These are phyloP conservation scores for Paraleonurus japonicus DNA, from an alignment of 257 asterid genomes.

Conservation along the genomic window DNA sequence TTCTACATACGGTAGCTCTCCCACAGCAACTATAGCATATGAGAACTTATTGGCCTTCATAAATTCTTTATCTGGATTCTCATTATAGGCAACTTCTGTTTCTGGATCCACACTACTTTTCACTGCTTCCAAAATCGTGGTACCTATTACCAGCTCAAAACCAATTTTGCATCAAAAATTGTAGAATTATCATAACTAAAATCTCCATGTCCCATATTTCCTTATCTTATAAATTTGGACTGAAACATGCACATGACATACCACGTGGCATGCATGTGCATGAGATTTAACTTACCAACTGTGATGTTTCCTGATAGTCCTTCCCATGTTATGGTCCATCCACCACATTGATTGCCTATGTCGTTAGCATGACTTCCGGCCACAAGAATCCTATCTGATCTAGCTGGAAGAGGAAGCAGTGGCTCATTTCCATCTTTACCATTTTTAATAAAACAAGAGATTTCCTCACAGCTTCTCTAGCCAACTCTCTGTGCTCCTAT, in stretches of 20 bases:
- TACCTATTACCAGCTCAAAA: slow-evolving; percentile 34
- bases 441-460: slow-evolving; percentile 70
- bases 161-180: background rate
- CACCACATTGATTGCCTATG: slow-evolving; percentile 67
- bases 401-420: slow-evolving; percentile 52
- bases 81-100: slow-evolving; percentile 43
- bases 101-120: slow-evolving; percentile 35
- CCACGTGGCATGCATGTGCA: background rate
- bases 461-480: slow-evolving; percentile 80
- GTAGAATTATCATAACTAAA: background rate
- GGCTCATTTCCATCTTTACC: slow-evolving; percentile 45
- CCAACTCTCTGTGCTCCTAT: slow-evolving; percentile 70
- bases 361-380: slow-evolving; percentile 59
- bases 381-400: slow-evolving; percentile 41
- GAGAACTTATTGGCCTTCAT: slow-evolving; percentile 43
- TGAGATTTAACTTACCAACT: slow-evolving; percentile 30
- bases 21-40: slow-evolving; percentile 55
- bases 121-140: slow-evolving; percentile 50
- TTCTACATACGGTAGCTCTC: slow-evolving; percentile 64
- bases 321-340: slow-evolving; percentile 67
- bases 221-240: background rate
- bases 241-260: background rate
- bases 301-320: slow-evolving; percentile 45
- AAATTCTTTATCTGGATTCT: slow-evolving; percentile 37
- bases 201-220: background rate